Percentiles rank a stretch among this genome's conserved stretches.
Conservation (phyloP, 768 basidiomycete species). For the Piloderma croceum region DNA sequence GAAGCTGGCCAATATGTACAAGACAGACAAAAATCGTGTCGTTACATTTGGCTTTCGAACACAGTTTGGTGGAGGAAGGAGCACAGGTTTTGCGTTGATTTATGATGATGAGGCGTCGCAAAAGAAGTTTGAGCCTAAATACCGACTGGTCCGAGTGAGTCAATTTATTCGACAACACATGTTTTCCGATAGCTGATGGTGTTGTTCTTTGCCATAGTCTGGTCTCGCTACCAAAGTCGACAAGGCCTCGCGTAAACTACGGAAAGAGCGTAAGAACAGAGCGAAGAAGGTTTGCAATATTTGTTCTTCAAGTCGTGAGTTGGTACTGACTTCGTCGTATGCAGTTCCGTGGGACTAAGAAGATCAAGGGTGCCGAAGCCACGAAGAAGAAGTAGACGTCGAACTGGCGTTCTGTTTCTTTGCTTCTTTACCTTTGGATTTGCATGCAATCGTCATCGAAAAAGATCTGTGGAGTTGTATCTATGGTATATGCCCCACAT, state of each 20-base stretch:
- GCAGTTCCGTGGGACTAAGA: constrained; percentile 92
- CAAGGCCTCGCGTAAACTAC: constrained; percentile 91
- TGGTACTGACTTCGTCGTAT: constrained; percentile 14
- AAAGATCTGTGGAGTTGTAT: constrained; percentile 35
- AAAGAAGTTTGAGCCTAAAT: constrained; percentile 95
- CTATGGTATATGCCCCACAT: constrained; percentile 35
- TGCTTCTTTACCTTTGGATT: constrained; percentile 11
- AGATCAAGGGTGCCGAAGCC: constrained; percentile 87
- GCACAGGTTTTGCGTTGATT: constrained; percentile 95
- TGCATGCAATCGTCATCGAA: constrained; percentile 25
- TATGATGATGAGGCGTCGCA: constrained; percentile 95
- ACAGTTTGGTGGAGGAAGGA: constrained; percentile 96
- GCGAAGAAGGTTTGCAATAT: constrained; percentile 82
- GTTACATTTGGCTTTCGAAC: constrained; percentile 94
- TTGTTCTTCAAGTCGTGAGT: constrained; percentile 1
- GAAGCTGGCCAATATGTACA: constrained; percentile 90
- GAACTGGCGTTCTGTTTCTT: constrained; percentile 16
- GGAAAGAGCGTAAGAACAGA: constrained; percentile 99
- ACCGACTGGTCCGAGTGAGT: constrained; percentile 91
- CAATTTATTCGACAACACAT: not conserved
- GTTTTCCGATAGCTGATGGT: not conserved
- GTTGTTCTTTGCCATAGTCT: constrained; percentile 37
- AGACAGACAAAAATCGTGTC: constrained; percentile 84
- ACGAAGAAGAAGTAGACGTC: constrained; percentile 84
- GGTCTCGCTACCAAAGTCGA: constrained; percentile 74